Evolutionary conservation across 1,284 basidiomycete species (phyloP).

Genomic region (Pseudozyma thailandica): DNA sequence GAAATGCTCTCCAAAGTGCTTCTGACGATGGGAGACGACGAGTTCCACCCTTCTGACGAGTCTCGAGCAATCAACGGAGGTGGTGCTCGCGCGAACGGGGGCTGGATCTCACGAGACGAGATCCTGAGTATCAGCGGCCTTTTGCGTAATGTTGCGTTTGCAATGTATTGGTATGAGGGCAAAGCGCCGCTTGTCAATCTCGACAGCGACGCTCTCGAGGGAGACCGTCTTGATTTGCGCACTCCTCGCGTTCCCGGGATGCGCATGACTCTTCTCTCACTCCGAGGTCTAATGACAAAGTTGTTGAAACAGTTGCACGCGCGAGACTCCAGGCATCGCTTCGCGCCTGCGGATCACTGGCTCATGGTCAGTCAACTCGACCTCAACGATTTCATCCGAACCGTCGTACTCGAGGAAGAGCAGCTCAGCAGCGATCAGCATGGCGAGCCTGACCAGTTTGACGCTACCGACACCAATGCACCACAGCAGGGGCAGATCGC

Average conservation of each 20-base stretch:
- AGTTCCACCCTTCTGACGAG: slow-evolving; percentile 78
- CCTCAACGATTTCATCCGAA: slow-evolving; percentile 86
- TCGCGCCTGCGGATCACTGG: slow-evolving; percentile 77
- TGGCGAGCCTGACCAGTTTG: slow-evolving; percentile 12
- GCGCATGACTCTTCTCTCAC: slow-evolving; percentile 45
- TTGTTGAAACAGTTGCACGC: slow-evolving; percentile 65
- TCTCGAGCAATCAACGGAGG: slow-evolving; percentile 9
- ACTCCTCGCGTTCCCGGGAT: slow-evolving; percentile 50
- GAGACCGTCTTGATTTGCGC: not conserved
- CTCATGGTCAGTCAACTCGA: slow-evolving; percentile 78
- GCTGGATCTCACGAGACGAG: slow-evolving; percentile 80
- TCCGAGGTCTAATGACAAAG: slow-evolving; percentile 54
- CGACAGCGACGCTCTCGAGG: slow-evolving; percentile 12
- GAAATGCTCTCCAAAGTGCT: slow-evolving; percentile 87
- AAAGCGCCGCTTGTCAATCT: slow-evolving; percentile 40
- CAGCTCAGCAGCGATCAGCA: slow-evolving; percentile 50
- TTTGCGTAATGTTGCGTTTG: slow-evolving; percentile 81
- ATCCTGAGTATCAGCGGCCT: slow-evolving; percentile 76
- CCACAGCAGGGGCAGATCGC: not conserved
- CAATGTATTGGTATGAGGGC: slow-evolving; percentile 79
- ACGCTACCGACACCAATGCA: not conserved
- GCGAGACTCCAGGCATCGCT: slow-evolving; percentile 52
- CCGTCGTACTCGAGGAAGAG: slow-evolving; percentile 74
- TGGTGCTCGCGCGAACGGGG: slow-evolving; percentile 11
- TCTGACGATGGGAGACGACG: slow-evolving; percentile 93